These are phyloP conservation scores for Speleostelium caveatum DNA, from an alignment of 78 protist species.

Conservation along the genomic window DNA sequence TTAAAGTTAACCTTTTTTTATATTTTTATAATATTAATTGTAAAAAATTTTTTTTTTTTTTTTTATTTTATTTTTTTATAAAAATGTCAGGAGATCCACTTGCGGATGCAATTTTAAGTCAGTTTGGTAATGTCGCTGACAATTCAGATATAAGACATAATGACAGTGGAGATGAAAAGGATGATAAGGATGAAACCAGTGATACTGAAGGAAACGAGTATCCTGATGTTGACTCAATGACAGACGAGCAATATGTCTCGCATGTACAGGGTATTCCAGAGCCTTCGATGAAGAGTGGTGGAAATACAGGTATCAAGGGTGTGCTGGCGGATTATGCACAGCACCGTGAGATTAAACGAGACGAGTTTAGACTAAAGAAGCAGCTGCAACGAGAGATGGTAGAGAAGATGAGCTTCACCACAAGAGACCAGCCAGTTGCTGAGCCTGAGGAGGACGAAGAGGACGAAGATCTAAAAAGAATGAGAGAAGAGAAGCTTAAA, in stretches of 20 bases:
- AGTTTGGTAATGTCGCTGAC: slow-evolving; percentile 31
- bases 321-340: slow-evolving; percentile 69
- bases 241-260: slow-evolving; percentile 13
- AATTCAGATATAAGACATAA: slow-evolving; percentile 37
- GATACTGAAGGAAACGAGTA: slow-evolving; percentile 16
- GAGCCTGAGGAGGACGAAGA: slow-evolving; percentile 25
- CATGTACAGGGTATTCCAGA: background rate
- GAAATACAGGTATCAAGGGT: slow-evolving; percentile 78
- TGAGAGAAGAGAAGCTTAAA: slow-evolving; percentile 18
- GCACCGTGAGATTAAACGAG: slow-evolving; percentile 27
- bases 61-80: too few species aligned
- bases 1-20: too few species aligned
- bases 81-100: background rate
- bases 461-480: slow-evolving; percentile 52
- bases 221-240: slow-evolving; percentile 8
- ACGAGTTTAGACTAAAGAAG: slow-evolving; percentile 18
- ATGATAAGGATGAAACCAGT: background rate
- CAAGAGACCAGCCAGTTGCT: slow-evolving; percentile 15
- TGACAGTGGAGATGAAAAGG: slow-evolving; percentile 77
- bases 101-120: slow-evolving; percentile 1
- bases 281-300: slow-evolving; percentile 16
- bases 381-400: background rate
- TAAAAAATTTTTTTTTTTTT: too few species aligned
- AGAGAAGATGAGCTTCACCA: slow-evolving; percentile 50
- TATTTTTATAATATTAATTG: too few species aligned